A percentile compares a stretch with the other conserved stretches of the same genome.
phyloP scores from a whole-genome alignment of 148 eudicot species.

The Euryodendron excelsum region DNA sequence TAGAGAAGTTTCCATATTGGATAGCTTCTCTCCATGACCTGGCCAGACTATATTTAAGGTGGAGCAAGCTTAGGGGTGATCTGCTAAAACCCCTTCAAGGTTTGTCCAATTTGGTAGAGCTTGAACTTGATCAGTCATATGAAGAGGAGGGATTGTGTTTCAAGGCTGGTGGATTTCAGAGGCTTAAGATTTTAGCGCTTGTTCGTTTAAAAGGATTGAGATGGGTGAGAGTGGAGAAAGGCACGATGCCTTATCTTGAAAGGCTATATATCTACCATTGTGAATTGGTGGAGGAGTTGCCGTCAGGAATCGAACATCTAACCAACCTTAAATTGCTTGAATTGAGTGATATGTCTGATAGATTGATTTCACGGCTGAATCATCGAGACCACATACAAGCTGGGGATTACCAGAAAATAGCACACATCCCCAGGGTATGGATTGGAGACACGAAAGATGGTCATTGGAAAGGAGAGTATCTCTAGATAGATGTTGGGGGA shows the following conservation, averaged over 20 bases:
- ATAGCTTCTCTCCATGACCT: slow-evolving; percentile 10
- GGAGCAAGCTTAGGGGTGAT: too few relatives aligned
- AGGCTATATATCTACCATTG: neutral
- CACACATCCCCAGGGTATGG: neutral
- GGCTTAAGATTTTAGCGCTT: neutral
- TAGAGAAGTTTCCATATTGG: neutral
- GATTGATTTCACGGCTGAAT: neutral
- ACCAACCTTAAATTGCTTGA: neutral
- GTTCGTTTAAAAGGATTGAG: neutral
- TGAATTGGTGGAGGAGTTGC: neutral
- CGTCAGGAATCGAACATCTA: neutral
- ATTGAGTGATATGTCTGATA: neutral
- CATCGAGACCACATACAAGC: neutral
- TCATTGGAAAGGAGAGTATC: neutral
- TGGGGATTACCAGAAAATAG: neutral
- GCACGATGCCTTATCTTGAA: slow-evolving; percentile 15
- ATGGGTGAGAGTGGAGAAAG: slow-evolving; percentile 12
- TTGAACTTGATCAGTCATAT: neutral
- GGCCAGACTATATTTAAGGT: neutral
- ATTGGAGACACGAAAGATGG: neutral
- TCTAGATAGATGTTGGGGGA: too few relatives aligned
- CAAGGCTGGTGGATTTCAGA: slow-evolving; percentile 9
- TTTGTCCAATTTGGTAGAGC: slow-evolving; percentile 1
- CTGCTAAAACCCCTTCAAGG: neutral
- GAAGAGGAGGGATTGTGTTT: neutral